A percentile compares a stretch with the other conserved stretches of the same genome.
Conservation (phyloP, 768 basidiomycete genomes). For the Xanthoconium purpureum region DNA sequence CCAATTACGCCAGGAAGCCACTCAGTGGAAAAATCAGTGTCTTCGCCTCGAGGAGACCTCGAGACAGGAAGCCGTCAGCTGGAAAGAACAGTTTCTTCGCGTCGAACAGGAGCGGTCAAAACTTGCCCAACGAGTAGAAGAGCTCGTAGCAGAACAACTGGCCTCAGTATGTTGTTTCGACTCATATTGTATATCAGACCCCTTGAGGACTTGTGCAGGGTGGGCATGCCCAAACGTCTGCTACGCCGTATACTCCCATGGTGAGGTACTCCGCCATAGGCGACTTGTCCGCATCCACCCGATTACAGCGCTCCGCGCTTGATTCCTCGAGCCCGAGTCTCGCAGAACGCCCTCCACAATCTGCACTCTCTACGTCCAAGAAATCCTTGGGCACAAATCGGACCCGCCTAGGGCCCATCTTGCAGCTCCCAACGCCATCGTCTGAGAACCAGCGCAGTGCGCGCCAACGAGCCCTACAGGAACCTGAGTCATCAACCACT, state of each 20-base stretch:
- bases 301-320: slow-evolving; percentile 15
- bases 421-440: slow-evolving; percentile 31
- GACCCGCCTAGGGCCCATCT: slow-evolving; percentile 7
- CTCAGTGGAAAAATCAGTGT: slow-evolving; percentile 72
- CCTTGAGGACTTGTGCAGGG: slow-evolving; percentile 10
- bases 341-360: slow-evolving; percentile 33
- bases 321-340: slow-evolving; percentile 24
- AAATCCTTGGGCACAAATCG: slow-evolving; percentile 5
- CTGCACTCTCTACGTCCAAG: slow-evolving; percentile 30
- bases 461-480: slow-evolving; percentile 21
- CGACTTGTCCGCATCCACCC: slow-evolving; percentile 32
- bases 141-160: slow-evolving; percentile 50
- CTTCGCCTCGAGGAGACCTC: slow-evolving; percentile 45
- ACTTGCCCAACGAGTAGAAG: slow-evolving; percentile 55
- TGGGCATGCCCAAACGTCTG: slow-evolving; percentile 13
- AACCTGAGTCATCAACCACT: neutral
- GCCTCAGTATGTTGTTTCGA: slow-evolving; percentile 36
- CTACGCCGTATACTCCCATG: slow-evolving; percentile 36
- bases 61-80: slow-evolving; percentile 54
- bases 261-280: slow-evolving; percentile 16
- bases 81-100: slow-evolving; percentile 78
- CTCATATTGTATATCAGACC: neutral
- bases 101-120: slow-evolving; percentile 67
- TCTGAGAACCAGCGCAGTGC: slow-evolving; percentile 29
- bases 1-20: slow-evolving; percentile 60